Evolutionary conservation across 176 grass and related monocot genomes (phyloP), one percentile per base, ranked within the genome.

Genomic region (Oryza meyeriana): DNA sequence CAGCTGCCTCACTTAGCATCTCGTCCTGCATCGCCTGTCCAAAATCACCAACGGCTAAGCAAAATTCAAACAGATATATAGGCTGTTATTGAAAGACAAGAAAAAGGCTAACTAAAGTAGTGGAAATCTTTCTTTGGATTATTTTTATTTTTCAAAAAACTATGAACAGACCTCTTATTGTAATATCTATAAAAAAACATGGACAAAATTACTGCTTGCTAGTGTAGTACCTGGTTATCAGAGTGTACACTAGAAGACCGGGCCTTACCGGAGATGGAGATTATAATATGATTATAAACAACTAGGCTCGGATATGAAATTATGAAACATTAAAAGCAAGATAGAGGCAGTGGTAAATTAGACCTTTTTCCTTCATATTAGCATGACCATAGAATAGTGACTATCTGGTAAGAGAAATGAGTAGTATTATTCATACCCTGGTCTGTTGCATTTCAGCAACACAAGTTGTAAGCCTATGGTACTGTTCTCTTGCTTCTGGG

Each of bases 401-500:
- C 31, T 72, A 30, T n/a, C 16, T 28, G 25, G 12, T 74, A 83
- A 68, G 78, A 78, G 10, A 70, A 48, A 66, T 45, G 6, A 13
- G 31, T 26, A 10, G 41, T 44, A 18, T 24, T 63, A 62, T 61
- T 55, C 39, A 35, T 87, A 95, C 93, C 93, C 80, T 88, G 59
- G 87, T 64, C 71, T 95, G 90, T 61, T 90, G 82, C 71, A 94
- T 79, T 64, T 92, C 91, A 17, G 91, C 85, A 78, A 92, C 91
- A 77, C 85, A 88, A 67, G 79, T 89, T 24, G 74, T 74, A 26
- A 94, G 81, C 69, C 94, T 90, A 14, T 85, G 72, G 69, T 97
- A 97, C 50, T 97, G 91, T 72, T 97, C 94, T 78, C 94, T 88
- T 68, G 94, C 91, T 89, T 97, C 94, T 47, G 91, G 89, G 71